A percentile compares a stretch with the other conserved stretches of the same genome.
Evolutionary conservation across 768 basidiomycete genomes (phyloP).

Genomic region (Suillus weaverae): DNA sequence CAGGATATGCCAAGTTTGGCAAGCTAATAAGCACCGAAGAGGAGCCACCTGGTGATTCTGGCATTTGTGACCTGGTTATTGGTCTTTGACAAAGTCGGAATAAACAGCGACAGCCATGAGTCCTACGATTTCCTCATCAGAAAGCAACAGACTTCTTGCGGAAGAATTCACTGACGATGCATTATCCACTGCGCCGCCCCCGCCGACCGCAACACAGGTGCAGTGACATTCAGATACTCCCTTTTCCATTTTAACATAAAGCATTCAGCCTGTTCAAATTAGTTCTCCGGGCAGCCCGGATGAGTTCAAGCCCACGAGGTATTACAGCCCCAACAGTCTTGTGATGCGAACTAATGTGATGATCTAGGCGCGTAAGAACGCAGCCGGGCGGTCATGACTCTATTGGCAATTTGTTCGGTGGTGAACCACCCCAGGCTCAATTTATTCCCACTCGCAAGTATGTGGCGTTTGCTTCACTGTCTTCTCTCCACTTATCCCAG

Average conservation of each 20-base stretch:
- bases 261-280: neutral
- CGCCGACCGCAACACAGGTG: constrained; percentile 22
- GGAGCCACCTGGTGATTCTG: constrained; percentile 27
- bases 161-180: constrained; percentile 57
- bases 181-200: constrained; percentile 54
- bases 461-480: constrained; percentile 10
- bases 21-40: constrained; percentile 35
- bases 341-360: neutral
- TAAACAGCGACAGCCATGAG: constrained; percentile 16
- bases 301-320: constrained; percentile 53
- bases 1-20: constrained; percentile 75
- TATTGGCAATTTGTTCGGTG: constrained; percentile 44
- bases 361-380: constrained; percentile 34
- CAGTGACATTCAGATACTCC: neutral
- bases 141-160: constrained; percentile 12
- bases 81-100: constrained; percentile 10
- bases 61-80: constrained; percentile 14
- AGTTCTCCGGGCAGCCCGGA: neutral
- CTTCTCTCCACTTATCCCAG: neutral
- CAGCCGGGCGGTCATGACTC: constrained; percentile 30
- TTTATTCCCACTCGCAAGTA: constrained; percentile 75
- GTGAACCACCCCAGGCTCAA: constrained; percentile 38
- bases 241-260: neutral
- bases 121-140: constrained; percentile 9
- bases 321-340: neutral